These are phyloP conservation scores for Tephrocybe sp. DNA, from an alignment of 768 basidiomycete genomes.

Conservation along the genomic window DNA sequence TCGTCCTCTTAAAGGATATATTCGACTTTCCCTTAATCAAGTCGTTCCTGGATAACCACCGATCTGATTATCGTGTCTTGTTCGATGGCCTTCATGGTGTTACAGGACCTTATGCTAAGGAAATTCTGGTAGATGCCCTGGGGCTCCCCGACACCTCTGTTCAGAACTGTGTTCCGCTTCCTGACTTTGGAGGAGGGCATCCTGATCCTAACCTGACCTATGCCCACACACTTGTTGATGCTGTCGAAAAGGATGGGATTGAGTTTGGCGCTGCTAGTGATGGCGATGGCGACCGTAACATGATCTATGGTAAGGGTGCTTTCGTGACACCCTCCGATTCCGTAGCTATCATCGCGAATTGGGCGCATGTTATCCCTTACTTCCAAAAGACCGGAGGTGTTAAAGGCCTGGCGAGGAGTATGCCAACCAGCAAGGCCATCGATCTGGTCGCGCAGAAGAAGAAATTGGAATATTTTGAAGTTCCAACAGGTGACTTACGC, in stretches of 20 bases:
- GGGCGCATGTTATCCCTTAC: conserved; percentile 90
- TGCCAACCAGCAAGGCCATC: conserved; percentile 97
- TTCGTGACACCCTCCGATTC: conserved; percentile 98
- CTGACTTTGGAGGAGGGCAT: conserved; percentile 97
- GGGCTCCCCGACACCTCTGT: conserved; percentile 76
- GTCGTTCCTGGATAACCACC: conserved; percentile 73
- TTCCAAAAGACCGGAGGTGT: conserved; percentile 86
- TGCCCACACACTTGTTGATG: conserved; percentile 90
- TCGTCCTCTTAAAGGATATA: conserved; percentile 78
- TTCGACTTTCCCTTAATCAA: conserved; percentile 96
- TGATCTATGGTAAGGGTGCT: conserved; percentile 98
- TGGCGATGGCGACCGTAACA: conserved; percentile 97
- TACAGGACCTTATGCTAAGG: conserved; percentile 92
- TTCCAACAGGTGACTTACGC: conserved; percentile 73
- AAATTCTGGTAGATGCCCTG: conserved; percentile 81
- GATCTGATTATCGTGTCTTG: conserved; percentile 73
- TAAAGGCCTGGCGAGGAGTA: conserved; percentile 93
- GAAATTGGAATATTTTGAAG: conserved; percentile 90
- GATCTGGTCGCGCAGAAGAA: conserved; percentile 95
- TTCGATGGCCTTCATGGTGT: conserved; percentile 98
- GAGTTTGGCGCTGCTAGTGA: conserved; percentile 95
- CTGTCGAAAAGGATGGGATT: conserved; percentile 82
- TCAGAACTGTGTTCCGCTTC: conserved; percentile 89
- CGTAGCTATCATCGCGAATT: conserved; percentile 98
- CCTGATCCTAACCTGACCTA: conserved; percentile 99